Conservation (phyloP, 768 basidiomycete genomes). For the Xanthoconium purpureum region DNA sequence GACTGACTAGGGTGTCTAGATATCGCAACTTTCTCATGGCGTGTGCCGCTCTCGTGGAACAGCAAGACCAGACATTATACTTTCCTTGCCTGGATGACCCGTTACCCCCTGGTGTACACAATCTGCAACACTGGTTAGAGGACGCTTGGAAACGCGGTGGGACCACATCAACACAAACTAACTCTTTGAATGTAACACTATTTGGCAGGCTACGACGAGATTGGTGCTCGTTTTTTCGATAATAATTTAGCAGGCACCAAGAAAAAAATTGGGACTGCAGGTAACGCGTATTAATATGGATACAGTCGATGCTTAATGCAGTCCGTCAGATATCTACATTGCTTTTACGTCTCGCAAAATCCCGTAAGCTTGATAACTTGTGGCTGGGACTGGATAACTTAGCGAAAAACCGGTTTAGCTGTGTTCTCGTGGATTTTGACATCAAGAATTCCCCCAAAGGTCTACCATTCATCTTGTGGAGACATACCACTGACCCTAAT, state of each 20-base stretch:
- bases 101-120: conserved; percentile 62
- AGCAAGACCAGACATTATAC: conserved; percentile 60
- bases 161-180: not conserved
- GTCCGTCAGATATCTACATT: conserved; percentile 60
- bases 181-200: not conserved
- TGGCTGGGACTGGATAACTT: not conserved
- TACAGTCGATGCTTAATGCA: conserved; percentile 1
- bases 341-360: conserved; percentile 78
- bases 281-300: conserved; percentile 34
- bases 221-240: conserved; percentile 62
- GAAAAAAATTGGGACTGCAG: conserved; percentile 82
- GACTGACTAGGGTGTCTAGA: conserved; percentile 35
- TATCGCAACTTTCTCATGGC: conserved; percentile 84
- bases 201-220: conserved; percentile 61
- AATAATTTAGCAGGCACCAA: conserved; percentile 49
- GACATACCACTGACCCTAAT: not conserved
- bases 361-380: conserved; percentile 53
- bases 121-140: conserved; percentile 78
- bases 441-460: conserved; percentile 43
- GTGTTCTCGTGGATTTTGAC: conserved; percentile 65
- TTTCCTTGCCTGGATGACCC: conserved; percentile 56
- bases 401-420: conserved; percentile 34
- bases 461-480: conserved; percentile 19
- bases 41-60: conserved; percentile 69
- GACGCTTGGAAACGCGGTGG: conserved; percentile 72